Conservation (phyloP, 805 yeast genomes). For the Monosporozyma yasuniensis region DNA sequence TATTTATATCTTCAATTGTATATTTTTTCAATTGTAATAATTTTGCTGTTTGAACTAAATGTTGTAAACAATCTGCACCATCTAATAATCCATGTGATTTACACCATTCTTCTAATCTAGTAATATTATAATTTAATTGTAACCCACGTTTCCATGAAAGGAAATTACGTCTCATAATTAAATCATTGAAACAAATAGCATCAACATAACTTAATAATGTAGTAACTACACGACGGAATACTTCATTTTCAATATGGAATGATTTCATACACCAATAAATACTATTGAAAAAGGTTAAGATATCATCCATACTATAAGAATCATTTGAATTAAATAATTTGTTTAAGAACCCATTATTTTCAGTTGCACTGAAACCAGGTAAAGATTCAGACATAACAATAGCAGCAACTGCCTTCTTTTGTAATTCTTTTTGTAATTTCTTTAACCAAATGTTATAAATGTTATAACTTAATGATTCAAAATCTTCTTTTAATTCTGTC, state of each 20-base stretch:
- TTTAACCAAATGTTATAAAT: conserved; percentile 96
- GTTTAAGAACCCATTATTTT: conserved; percentile 66
- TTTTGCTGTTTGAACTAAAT: conserved; percentile 87
- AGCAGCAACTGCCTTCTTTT: conserved; percentile 89
- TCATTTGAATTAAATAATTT: conserved; percentile 68
- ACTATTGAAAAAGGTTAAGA: conserved; percentile 77
- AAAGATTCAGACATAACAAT: conserved; percentile 89
- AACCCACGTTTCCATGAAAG: conserved; percentile 96
- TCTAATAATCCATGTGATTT: conserved; percentile 86
- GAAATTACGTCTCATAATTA: conserved; percentile 89
- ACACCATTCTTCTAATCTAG: conserved; percentile 97
- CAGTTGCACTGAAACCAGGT: conserved; percentile 92
- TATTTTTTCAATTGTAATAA: conserved; percentile 85
- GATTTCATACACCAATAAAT: conserved; percentile 91
- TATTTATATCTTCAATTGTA: conserved; percentile 80
- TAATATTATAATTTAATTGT: conserved; percentile 91
- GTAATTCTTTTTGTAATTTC: conserved; percentile 82
- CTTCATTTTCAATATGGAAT: conserved; percentile 77
- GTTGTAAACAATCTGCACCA: conserved; percentile 75
- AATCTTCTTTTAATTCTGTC: conserved; percentile 86
- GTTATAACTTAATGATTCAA: conserved; percentile 85
- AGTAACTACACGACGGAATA: conserved; percentile 71
- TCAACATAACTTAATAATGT: conserved; percentile 82
- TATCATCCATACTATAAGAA: conserved; percentile 88
- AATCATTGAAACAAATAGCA: conserved; percentile 88